A percentile compares a stretch with the other conserved stretches of the same genome.
Evolutionary conservation across 305 asterid genomes (phyloP).

Genomic region (Fraxinus dipetala): DNA sequence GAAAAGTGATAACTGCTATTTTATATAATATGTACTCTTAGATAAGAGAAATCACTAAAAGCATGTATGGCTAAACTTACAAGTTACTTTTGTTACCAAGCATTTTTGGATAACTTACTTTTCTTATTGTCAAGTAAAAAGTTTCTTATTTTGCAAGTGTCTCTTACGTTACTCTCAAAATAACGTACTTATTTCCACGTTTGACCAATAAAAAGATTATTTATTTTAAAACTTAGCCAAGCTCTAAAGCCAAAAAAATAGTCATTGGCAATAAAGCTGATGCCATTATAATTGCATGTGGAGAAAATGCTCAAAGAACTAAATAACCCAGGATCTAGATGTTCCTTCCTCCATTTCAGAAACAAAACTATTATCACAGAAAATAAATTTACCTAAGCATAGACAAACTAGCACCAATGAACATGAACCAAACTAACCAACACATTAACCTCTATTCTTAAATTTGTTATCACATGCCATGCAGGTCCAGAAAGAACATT

Average conservation of each 20-base stretch:
- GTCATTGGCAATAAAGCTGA: background rate
- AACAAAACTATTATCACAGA: background rate
- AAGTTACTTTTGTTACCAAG: background rate
- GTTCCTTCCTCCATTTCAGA: background rate
- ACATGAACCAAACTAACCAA: background rate
- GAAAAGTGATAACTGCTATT: background rate
- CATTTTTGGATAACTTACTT: background rate
- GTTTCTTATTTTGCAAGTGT: background rate
- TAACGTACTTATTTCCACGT: background rate
- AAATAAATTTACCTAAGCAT: background rate
- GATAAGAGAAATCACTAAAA: background rate
- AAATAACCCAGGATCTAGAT: background rate
- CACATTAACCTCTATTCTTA: background rate
- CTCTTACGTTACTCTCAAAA: background rate
- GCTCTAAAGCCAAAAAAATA: background rate
- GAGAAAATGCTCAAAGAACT: background rate
- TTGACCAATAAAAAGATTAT: background rate
- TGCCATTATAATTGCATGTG: background rate
- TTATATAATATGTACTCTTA: background rate
- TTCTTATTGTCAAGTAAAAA: background rate
- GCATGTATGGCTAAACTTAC: background rate
- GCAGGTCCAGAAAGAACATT: background rate
- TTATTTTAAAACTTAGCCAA: background rate
- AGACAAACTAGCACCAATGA: background rate
- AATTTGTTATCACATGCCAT: background rate